A percentile compares a stretch with the other conserved stretches of the same genome.
phyloP scores from a whole-genome alignment of 2,329 filamentous ascomycete genomes.

The Claviceps quebecensis region DNA sequence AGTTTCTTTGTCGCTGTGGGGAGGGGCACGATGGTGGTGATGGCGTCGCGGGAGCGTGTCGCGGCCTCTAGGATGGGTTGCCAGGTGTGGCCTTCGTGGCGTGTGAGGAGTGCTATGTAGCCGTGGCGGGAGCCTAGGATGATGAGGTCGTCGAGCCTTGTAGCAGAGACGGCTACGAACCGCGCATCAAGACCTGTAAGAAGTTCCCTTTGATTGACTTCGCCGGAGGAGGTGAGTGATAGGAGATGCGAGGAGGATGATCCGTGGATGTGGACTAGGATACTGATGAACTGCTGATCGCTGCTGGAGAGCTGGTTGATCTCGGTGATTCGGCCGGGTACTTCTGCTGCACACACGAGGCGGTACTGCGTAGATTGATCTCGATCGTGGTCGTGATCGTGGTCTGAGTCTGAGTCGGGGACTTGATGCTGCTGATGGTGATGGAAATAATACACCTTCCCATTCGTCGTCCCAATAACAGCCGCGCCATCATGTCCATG shows the following conservation, averaged over 20 bases:
- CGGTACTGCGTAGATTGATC: not conserved
- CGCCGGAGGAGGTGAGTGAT: conserved; percentile 21
- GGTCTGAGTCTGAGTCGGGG: too few species aligned
- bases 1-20: conserved; percentile 12
- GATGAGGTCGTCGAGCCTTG: conserved; percentile 25
- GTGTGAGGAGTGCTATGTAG: conserved; percentile 24
- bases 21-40: conserved; percentile 50
- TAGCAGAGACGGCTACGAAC: conserved; percentile 35
- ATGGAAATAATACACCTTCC: conserved; percentile 32
- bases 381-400: not conserved
- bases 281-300: conserved; percentile 11
- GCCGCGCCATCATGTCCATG: conserved; percentile 22
- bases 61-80: conserved; percentile 20
- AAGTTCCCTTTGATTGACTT: conserved; percentile 14
- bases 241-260: conserved; percentile 29
- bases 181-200: conserved; percentile 29
- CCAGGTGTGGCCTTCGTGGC: conserved; percentile 12
- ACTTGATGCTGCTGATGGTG: too few species aligned
- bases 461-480: conserved; percentile 34
- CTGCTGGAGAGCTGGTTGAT: conserved; percentile 26
- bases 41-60: conserved; percentile 41
- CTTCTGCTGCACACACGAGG: conserved; percentile 21
- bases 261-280: conserved; percentile 34
- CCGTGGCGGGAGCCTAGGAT: conserved; percentile 42
- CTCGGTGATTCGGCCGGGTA: conserved; percentile 36